phyloP scores from a whole-genome alignment of 257 asterid genomes.

The Lithospermum erythrorhizon region DNA sequence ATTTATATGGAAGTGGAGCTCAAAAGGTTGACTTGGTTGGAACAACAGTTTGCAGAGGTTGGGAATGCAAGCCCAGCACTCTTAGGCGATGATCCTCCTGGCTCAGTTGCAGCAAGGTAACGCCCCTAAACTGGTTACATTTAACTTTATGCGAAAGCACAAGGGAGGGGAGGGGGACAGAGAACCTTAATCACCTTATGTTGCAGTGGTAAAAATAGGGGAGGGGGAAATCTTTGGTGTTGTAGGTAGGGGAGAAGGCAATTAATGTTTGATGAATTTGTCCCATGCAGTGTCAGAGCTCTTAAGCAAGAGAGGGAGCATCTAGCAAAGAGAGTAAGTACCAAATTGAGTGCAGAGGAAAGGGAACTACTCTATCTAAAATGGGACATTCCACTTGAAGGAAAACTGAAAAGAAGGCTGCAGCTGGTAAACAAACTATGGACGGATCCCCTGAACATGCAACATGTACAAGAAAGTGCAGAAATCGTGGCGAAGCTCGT shows the following conservation, averaged over 20 bases:
- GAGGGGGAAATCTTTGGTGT: too few relatives aligned
- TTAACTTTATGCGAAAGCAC: too few relatives aligned
- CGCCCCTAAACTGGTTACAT: neutral
- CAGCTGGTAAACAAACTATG: slow-evolving; percentile 76
- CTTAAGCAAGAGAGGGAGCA: slow-evolving; percentile 89
- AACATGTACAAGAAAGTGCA: slow-evolving; percentile 74
- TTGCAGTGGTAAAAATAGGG: too few relatives aligned
- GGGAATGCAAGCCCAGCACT: slow-evolving; percentile 99
- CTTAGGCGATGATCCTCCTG: slow-evolving; percentile 83
- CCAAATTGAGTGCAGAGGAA: slow-evolving; percentile 62
- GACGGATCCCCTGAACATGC: slow-evolving; percentile 79
- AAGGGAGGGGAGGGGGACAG: too few relatives aligned
- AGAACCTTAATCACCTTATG: too few relatives aligned
- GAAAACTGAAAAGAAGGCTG: slow-evolving; percentile 58
- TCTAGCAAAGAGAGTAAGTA: slow-evolving; percentile 76
- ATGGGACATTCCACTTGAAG: slow-evolving; percentile 78
- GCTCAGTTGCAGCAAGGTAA: slow-evolving; percentile 82
- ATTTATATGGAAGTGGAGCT: slow-evolving; percentile 93
- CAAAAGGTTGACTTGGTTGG: slow-evolving; percentile 80
- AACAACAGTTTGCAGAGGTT: slow-evolving; percentile 75
- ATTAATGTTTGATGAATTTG: neutral
- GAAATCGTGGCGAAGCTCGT: slow-evolving; percentile 87
- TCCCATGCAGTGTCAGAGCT: slow-evolving; percentile 57
- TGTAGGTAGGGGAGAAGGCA: too few relatives aligned
- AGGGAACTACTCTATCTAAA: slow-evolving; percentile 70